Conservation (phyloP, 306 rosid genomes). For the Begonia loranthoides region DNA sequence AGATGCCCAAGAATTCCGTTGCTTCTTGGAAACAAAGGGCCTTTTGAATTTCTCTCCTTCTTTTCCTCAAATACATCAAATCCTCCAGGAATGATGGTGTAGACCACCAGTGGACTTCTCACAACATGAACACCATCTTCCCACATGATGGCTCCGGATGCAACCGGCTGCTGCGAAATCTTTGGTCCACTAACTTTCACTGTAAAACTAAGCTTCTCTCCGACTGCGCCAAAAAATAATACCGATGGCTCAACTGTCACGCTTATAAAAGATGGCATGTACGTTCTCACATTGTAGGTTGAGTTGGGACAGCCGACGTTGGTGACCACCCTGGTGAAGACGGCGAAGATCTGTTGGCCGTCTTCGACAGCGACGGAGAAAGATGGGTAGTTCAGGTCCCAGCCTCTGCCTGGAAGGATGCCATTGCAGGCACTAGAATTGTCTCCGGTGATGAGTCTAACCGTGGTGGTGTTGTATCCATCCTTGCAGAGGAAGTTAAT, state of each 20-base stretch:
- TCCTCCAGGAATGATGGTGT: conserved; percentile 16
- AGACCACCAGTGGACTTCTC: conserved; percentile 18
- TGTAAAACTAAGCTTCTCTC: conserved; percentile 7
- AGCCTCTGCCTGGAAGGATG: conserved; percentile 13
- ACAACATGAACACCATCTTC: conserved; percentile 8
- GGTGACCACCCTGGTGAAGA: conserved; percentile 15
- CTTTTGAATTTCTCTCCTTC: too few species aligned
- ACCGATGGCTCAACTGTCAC: conserved; percentile 2
- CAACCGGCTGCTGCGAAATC: conserved; percentile 7
- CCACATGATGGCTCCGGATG: conserved; percentile 12
- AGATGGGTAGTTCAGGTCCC: conserved; percentile 24
- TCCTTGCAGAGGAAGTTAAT: conserved; percentile 16
- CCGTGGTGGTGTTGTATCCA: conserved; percentile 18
- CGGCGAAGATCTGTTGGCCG: conserved; percentile 5
- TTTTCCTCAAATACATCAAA: not conserved
- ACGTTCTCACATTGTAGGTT: not conserved
- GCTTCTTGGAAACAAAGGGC: too few species aligned
- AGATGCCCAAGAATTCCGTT: too few species aligned
- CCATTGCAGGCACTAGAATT: conserved; percentile 7
- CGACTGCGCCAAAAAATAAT: conserved; percentile 10
- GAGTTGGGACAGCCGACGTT: conserved; percentile 21
- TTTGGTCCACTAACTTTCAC: conserved; percentile 9
- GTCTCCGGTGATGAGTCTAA: conserved; percentile 17
- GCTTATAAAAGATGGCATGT: not conserved
- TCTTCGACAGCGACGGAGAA: conserved; percentile 18